Base-by-base conservation (phyloP, 495 filamentous ascomycete species). In the Aspergillus campestris region DNA sequence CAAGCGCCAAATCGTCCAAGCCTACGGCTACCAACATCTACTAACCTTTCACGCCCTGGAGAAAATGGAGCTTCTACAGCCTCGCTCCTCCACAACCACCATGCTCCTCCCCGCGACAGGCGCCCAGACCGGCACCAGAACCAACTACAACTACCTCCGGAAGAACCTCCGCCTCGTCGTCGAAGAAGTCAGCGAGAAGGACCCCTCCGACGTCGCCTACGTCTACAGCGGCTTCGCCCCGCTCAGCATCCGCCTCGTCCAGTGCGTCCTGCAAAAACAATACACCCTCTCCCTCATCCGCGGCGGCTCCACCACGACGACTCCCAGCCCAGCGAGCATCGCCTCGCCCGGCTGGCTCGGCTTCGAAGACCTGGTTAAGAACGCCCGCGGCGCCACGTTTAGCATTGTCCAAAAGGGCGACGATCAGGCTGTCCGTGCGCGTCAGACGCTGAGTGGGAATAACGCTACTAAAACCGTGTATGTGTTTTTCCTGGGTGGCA, bases 221-320 rank as follows among this genome's bases (percentile, higher is more conserved):
- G 90, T 94, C 31, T 99, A 95, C 71, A 91, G 86, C 51, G 94
- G 94, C 37, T 97, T 96, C 60, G 94, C 94, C 6, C 92, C 94
- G 3, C 76, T 99, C 15, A 94, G 86, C 45, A 75, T 97, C 48
- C 86, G 94, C 11, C 78, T 99, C 12, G 84, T 99, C n/a, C 94
- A 99, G 66, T 92, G 86, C 53, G 75, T 97, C 31, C 63, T 97
- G 43, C 91, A 97, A 63, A 99, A 99, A 63, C 79, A 81, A 35
- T 85, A 87, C 50, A 73, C 91, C 33, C 68, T 84, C 5, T 81
- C 82, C 6, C 76, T 88, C 12, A 80, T 80, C 41, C 75, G 75
- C 44, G 79, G 82, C 28, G 65, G 71, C 8, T 38, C 62, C 7
- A 69, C 71, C 24, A 61, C 73, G 3, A 68, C 69, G 11, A 65